Evolutionary conservation across 192 early-diverging fungal species (phyloP).

Genomic region (Linnemannia schmuckeri): DNA sequence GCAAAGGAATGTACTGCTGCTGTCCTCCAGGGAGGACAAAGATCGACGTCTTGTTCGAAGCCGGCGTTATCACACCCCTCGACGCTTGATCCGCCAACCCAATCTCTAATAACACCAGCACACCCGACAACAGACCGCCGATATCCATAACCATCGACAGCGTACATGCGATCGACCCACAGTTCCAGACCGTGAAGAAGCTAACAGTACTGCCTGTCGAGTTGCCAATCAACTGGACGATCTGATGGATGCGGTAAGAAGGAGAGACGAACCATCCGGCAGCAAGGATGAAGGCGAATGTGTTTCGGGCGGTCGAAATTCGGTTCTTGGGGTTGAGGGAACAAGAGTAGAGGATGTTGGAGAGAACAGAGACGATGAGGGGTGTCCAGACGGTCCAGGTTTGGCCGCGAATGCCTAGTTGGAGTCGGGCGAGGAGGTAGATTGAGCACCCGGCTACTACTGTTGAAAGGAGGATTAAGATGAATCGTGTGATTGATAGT

Average conservation of each 20-base stretch:
- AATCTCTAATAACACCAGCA: background rate
- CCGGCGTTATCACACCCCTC: background rate
- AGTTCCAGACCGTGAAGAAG: background rate
- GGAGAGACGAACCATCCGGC: constrained; percentile 18
- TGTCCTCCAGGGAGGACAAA: background rate
- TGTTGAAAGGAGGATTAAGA: background rate
- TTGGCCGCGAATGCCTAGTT: background rate
- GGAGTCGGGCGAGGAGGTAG: background rate
- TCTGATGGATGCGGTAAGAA: constrained; percentile 3
- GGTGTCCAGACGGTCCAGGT: constrained; percentile 14
- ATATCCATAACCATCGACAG: background rate
- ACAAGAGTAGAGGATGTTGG: constrained; percentile 8
- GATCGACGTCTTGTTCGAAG: background rate
- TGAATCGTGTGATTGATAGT: background rate
- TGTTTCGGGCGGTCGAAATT: background rate
- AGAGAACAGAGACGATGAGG: constrained; percentile 17
- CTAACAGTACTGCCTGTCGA: background rate
- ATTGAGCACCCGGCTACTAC: background rate
- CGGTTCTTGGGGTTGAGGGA: background rate
- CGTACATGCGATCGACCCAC: background rate
- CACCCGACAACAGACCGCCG: background rate
- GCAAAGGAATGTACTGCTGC: constrained; percentile 33
- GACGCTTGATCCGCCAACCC: background rate
- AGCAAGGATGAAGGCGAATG: constrained; percentile 6
- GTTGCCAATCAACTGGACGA: background rate